A percentile compares a stretch with the other conserved stretches of the same genome.
phyloP scores from a whole-genome alignment of 768 basidiomycete genomes.

The Tricholoma bakamatsutake region DNA sequence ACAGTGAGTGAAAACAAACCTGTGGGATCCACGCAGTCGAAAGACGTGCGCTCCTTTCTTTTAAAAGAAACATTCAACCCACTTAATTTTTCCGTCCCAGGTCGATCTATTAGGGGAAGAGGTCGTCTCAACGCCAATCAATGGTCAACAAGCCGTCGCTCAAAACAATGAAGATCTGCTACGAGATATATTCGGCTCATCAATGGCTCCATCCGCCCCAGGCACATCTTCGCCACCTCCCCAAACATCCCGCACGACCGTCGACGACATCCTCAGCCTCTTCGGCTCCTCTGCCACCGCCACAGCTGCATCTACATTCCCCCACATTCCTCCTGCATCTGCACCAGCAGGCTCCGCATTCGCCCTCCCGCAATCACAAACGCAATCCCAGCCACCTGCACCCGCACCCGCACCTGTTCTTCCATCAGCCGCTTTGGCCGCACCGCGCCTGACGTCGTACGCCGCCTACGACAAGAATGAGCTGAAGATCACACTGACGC shows the following conservation, averaged over 20 bases:
- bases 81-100: slow-evolving; percentile 24
- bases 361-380: slow-evolving; percentile 32
- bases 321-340: slow-evolving; percentile 7
- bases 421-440: slow-evolving; percentile 28
- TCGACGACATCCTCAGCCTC: slow-evolving; percentile 89
- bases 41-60: slow-evolving; percentile 46
- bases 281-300: slow-evolving; percentile 48
- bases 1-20: slow-evolving; percentile 93
- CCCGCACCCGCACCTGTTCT: slow-evolving; percentile 23
- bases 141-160: slow-evolving; percentile 35
- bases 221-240: slow-evolving; percentile 36
- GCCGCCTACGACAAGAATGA: slow-evolving; percentile 91
- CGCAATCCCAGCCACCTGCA: slow-evolving; percentile 18
- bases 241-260: slow-evolving; percentile 48
- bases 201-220: slow-evolving; percentile 32
- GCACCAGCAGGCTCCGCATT: slow-evolving; percentile 28
- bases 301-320: slow-evolving; percentile 14
- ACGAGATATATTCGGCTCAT: slow-evolving; percentile 83
- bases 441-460: slow-evolving; percentile 62
- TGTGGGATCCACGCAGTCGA: slow-evolving; percentile 83
- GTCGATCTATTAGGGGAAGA: slow-evolving; percentile 84
- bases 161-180: slow-evolving; percentile 82
- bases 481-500: slow-evolving; percentile 83
- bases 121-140: slow-evolving; percentile 31
- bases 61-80: slow-evolving; percentile 5